Base-by-base conservation (phyloP, 768 basidiomycete genomes). In the Cubamyces lactineus region DNA sequence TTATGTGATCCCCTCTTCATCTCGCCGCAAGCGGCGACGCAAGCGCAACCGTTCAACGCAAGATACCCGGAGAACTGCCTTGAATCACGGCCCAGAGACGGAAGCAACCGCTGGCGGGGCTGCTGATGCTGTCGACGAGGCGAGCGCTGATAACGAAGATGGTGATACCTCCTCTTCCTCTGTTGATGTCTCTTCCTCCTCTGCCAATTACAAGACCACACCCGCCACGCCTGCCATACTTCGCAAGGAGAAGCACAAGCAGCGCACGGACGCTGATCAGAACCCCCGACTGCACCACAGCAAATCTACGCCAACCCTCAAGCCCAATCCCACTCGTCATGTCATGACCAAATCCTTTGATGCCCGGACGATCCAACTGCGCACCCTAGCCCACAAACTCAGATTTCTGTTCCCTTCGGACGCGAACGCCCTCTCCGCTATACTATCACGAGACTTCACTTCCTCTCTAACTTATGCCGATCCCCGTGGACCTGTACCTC, bases 391-490 rank as follows among this genome's bases (percentile, higher is more conserved):
- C 11, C 80, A 80, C 63, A 84, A 85, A 67, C 72, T 88, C 52
- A 79, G 82, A 48, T 75, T 81, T 62, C 74, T 80, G 40, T 88
- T 86, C 71, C 84, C 84, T 19, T 79, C 82, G 63, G 83, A 88
- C 30, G 68, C 74, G 12, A 63, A 65, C 5, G 62, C 67, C 21
- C 71, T 78, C 5, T 60, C 67, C 5, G 65, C 63, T 38, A 66
- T 78, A 13, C 70, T 76, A 17, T 67, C 73, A 16, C 65, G 70
- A 48, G 68, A 73, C 40, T 61, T 70, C 43, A 70, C 74, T 5
- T 64, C 63, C 30, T 24, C 57, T 15, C 19, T 51, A 53, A 57
- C 56, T 40, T 72, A 75, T 50, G 70, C 76, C 30, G 76, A 77
- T 58, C 74, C 76, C n/a, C 75, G 76, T 26, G 76, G 76, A 11